phyloP scores from a whole-genome alignment of 495 filamentous ascomycete genomes.

The Delitschia confertaspora region DNA sequence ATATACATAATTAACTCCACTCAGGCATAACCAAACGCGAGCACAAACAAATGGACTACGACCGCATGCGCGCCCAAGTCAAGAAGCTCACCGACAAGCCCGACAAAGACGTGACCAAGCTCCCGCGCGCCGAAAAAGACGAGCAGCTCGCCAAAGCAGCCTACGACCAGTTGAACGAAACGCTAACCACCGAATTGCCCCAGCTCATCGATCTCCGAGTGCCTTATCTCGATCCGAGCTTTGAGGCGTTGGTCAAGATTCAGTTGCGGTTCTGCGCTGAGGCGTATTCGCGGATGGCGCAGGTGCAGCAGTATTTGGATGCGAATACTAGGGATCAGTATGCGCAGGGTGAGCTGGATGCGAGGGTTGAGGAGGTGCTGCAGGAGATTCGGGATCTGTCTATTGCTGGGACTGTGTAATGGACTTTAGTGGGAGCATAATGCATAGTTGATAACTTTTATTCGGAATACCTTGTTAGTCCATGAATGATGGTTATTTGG shows the following conservation, averaged over 20 bases:
- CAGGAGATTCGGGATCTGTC: slow-evolving; percentile 96
- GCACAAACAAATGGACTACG: slow-evolving; percentile 96
- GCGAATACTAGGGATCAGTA: slow-evolving; percentile 95
- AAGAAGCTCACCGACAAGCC: slow-evolving; percentile 97
- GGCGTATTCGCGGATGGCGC: slow-evolving; percentile 92
- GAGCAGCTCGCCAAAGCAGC: slow-evolving; percentile 83
- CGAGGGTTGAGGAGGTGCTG: slow-evolving; percentile 85
- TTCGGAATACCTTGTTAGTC: too few relatives aligned
- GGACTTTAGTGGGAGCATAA: slow-evolving; percentile 1
- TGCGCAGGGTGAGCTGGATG: slow-evolving; percentile 85
- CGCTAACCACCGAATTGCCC: slow-evolving; percentile 85
- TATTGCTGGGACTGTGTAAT: slow-evolving; percentile 67
- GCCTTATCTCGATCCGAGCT: slow-evolving; percentile 90
- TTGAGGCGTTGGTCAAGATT: slow-evolving; percentile 97
- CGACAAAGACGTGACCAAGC: slow-evolving; percentile 92
- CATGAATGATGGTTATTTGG: too few relatives aligned
- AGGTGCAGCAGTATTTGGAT: slow-evolving; percentile 97
- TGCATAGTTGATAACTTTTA: too few relatives aligned
- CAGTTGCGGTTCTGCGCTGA: slow-evolving; percentile 96
- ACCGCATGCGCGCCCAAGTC: slow-evolving; percentile 87
- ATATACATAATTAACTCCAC: background rate
- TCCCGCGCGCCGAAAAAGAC: slow-evolving; percentile 89
- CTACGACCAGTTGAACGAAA: slow-evolving; percentile 94
- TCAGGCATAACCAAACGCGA: slow-evolving; percentile 92
- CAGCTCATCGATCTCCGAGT: slow-evolving; percentile 96